Conservation (phyloP, 2,329 filamentous ascomycete genomes). For the Macroventuria anomochaeta region DNA sequence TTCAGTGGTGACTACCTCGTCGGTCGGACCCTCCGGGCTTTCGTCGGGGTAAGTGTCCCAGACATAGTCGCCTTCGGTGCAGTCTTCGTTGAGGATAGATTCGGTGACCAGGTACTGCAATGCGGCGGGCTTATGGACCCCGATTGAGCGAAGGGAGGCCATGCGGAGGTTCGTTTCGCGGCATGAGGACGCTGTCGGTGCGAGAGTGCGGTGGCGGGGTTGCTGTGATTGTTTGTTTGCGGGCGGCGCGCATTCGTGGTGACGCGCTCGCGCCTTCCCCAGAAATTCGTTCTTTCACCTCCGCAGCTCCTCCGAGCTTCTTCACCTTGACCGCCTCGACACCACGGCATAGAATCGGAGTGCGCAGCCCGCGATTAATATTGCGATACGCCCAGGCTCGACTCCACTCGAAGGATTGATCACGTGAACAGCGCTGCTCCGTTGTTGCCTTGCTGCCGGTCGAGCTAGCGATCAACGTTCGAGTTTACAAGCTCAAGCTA, state of each 20-base stretch:
- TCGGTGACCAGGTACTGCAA: slow-evolving; percentile 84
- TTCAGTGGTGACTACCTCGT: slow-evolving; percentile 80
- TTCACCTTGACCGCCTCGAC: slow-evolving; percentile 1
- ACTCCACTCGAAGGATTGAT: not conserved
- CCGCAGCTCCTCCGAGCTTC: slow-evolving; percentile 27
- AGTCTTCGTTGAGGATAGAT: slow-evolving; percentile 72
- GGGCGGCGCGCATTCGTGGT: slow-evolving; percentile 24
- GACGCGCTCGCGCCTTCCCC: slow-evolving; percentile 34
- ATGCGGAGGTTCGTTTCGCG: slow-evolving; percentile 58
- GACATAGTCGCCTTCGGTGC: slow-evolving; percentile 69
- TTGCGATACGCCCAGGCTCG: not conserved
- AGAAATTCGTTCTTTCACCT: slow-evolving; percentile 1
- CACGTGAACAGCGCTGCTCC: not conserved
- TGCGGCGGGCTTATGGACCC: slow-evolving; percentile 85
- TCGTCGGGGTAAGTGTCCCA: slow-evolving; percentile 72
- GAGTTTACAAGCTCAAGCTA: slow-evolving; percentile 8
- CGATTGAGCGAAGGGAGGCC: slow-evolving; percentile 89
- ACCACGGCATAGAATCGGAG: not conserved
- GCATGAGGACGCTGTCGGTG: slow-evolving; percentile 38
- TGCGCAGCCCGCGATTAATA: not conserved
- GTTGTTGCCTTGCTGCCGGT: not conserved
- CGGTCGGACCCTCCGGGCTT: slow-evolving; percentile 61
- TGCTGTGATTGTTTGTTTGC: slow-evolving; percentile 23
- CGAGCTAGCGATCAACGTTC: not conserved
- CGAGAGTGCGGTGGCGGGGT: slow-evolving; percentile 14